Percentiles rank a stretch among this genome's conserved stretches.
Evolutionary conservation across 202 grass and related monocot genomes (phyloP).

Genomic region (Setaria viridis): DNA sequence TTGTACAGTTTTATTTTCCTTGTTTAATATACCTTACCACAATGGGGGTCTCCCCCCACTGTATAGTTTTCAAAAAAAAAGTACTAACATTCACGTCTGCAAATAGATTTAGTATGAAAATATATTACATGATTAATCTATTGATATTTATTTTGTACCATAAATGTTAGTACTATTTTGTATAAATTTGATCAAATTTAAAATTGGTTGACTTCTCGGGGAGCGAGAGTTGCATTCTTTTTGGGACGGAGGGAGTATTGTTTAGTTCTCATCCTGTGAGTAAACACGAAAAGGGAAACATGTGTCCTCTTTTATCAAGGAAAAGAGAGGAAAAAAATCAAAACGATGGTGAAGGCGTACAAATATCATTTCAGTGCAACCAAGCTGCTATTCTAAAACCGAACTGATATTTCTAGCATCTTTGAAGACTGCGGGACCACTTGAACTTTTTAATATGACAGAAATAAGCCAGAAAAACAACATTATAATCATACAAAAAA

Average conservation of each 20-base stretch:
- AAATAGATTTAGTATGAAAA: too few relatives aligned
- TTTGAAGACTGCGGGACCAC: not conserved
- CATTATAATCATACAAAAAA: not conserved
- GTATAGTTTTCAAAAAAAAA: too few relatives aligned
- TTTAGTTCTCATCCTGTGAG: not conserved
- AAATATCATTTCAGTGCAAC: constrained; percentile 14
- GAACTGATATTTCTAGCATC: not conserved
- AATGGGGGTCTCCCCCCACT: too few relatives aligned
- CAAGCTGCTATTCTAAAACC: not conserved
- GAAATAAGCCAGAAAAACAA: not conserved
- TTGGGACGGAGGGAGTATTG: not conserved
- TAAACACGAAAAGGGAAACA: not conserved
- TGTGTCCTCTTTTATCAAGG: constrained; percentile 12
- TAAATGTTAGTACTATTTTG: too few relatives aligned
- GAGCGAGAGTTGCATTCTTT: too few relatives aligned
- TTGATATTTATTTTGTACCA: too few relatives aligned
- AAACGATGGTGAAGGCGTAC: not conserved
- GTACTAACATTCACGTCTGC: too few relatives aligned
- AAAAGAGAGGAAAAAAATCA: not conserved
- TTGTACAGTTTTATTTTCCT: too few relatives aligned
- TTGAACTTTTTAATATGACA: not conserved
- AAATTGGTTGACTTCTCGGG: too few relatives aligned
- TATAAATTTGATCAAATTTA: too few relatives aligned
- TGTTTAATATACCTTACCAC: too few relatives aligned
- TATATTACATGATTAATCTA: too few relatives aligned